Base-by-base conservation (phyloP, 2,329 filamentous ascomycete species). In the Alternaria consortialis region DNA sequence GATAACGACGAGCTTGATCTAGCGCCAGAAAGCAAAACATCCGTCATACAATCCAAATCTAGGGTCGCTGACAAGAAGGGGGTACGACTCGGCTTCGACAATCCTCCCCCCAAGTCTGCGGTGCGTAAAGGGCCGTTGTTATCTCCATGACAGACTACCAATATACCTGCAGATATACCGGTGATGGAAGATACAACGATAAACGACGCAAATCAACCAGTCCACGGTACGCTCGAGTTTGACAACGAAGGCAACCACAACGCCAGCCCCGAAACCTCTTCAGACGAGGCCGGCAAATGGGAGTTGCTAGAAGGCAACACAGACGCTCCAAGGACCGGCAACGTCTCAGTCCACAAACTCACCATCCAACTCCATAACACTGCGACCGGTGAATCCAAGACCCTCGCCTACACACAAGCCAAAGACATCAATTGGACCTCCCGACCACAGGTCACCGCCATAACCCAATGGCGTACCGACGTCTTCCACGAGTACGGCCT, bases 351-450 rank as follows among this genome's bases (percentile, higher is more conserved):
- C 20, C 23, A 46, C 17, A 63, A 57, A 17, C 54, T 52, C 0
- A 52, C 23, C 11, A 51, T 57, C 37, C 37, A 20, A 7, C 54
- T 57, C 1, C 20, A 20, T 13, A 25, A 57, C 29, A 31, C 5
- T 20, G 7, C 27, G 8, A 57, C 54, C 29, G 20, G 29, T 9
- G 44, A 44, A 12, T n/a, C 8, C 11, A 31, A 52, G 17, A 60
- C n/a, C 1, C 11, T 42, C 8, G 31, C 23, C 8, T 65, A 54
- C 40, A 23, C 32, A n/a, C 47, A 27, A 2, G 40, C 52, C 34
- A 2, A 50, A 15, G 31, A 53, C 4, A 56, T 64, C 37, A 54
- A 66, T 29, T 61, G 56, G 60, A 44, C 37, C 12, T 43, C 39
- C 43, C 29, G 27, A 12, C 29, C 43, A 3, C 48, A 64, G 42